These are phyloP conservation scores for Neurospora intermedia DNA, from an alignment of 495 filamentous ascomycete genomes.

Conservation along the genomic window DNA sequence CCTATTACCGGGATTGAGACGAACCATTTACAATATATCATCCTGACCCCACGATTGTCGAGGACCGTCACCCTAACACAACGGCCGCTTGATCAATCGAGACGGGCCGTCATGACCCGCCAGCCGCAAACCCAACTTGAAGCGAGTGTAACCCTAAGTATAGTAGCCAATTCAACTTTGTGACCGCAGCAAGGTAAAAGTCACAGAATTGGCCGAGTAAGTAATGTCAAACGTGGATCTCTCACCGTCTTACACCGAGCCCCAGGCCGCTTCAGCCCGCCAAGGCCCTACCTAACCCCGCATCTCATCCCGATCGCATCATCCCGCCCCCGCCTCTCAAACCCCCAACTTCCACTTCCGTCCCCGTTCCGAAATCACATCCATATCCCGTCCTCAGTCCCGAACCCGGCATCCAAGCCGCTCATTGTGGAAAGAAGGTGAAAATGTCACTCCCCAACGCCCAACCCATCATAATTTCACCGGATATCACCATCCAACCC, in stretches of 20 bases:
- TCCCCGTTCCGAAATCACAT: background rate
- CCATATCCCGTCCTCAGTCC: background rate
- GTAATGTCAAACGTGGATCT: background rate
- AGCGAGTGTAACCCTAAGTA: background rate
- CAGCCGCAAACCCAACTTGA: background rate
- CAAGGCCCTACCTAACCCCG: too few species aligned
- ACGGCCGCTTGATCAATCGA: background rate
- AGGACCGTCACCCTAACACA: background rate
- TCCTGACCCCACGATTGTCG: too few species aligned
- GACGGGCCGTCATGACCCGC: background rate
- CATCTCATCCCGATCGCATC: background rate
- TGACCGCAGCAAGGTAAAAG: background rate
- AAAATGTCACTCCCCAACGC: background rate
- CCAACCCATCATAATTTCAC: background rate
- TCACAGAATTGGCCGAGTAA: background rate
- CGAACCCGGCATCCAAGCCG: background rate
- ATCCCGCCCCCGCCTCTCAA: too few species aligned
- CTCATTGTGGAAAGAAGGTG: background rate
- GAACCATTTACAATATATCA: too few species aligned
- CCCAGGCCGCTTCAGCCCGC: too few species aligned
- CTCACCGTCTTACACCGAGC: background rate
- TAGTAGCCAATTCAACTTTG: background rate
- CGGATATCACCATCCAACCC: conserved; percentile 28
- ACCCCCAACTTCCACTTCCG: background rate
- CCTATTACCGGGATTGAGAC: too few species aligned